Evolutionary conservation across 306 rosid species (phyloP).

Genomic region (Dalbergia cultrata): DNA sequence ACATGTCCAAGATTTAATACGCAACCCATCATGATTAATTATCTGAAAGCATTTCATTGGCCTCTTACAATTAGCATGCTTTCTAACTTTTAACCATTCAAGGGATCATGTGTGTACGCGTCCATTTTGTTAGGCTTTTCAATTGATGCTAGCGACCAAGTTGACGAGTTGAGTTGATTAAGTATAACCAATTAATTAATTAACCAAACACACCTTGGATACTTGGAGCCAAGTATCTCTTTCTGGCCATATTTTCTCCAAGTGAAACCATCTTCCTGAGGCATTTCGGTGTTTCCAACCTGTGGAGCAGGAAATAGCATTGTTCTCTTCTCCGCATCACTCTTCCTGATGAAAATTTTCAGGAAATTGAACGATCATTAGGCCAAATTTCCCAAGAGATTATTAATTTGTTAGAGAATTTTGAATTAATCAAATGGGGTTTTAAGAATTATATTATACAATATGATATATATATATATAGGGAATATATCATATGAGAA

Average conservation of each 20-base stretch:
- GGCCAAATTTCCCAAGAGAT: conserved; percentile 1
- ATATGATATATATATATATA: too few species aligned
- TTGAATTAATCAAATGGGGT: too few species aligned
- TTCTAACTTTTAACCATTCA: neutral
- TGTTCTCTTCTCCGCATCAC: conserved; percentile 49
- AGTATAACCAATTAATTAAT: neutral
- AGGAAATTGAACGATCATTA: conserved; percentile 1
- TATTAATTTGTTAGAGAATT: neutral
- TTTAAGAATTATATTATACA: too few species aligned
- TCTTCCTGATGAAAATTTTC: conserved; percentile 50
- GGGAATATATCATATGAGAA: too few species aligned
- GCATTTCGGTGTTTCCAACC: conserved; percentile 76
- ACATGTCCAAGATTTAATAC: neutral
- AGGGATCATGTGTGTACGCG: neutral
- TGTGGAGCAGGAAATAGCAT: conserved; percentile 61
- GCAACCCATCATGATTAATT: neutral
- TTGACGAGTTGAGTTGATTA: conserved; percentile 2
- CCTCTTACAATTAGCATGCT: neutral
- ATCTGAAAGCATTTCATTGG: neutral
- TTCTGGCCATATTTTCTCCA: conserved; percentile 96
- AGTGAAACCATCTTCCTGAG: conserved; percentile 81
- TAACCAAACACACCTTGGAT: conserved; percentile 66
- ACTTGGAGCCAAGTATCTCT: conserved; percentile 69
- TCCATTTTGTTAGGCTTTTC: conserved; percentile 3
- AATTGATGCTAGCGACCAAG: conserved; percentile 7